Evolutionary conservation across 1,139 yeast genomes (phyloP), one percentile per base, ranked within the genome.

Genomic region (Taphrina deformans): DNA sequence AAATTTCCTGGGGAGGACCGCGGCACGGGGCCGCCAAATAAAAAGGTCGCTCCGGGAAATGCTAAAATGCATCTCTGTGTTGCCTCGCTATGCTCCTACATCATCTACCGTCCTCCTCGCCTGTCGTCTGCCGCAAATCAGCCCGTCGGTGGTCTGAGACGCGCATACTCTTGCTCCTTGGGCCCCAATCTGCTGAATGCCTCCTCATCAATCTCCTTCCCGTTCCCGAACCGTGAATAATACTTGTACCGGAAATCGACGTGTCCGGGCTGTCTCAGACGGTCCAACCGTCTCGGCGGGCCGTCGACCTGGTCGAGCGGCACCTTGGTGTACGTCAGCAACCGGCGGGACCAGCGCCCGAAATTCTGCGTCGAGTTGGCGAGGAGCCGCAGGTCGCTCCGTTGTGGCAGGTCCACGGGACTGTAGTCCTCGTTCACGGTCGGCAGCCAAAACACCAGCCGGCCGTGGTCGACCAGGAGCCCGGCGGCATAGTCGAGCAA

Each of bases 381-480:
- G 53, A 87, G 76, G 69, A 91, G 78, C 23, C 26, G 21, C 40
- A 59, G 21, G 21, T 48, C 55, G 51, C 27, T 59, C 50, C 56
- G 55, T 24, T 27, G 63, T 1, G 98, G 98, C 46, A 92, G 85
- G 66, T 83, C 80, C 40, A 88, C 84, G 67, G 86, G 85, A 14
- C 79, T 75, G 70, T 85, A 86, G 69, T 89, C 96, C 70, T 89
- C 96, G 73, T 91, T 91, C 1, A 97, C 96, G 0, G 96, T 88
- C 0, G 99, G 99, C 96, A 93, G 89, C 99, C 99, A 93, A 74
- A 91, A 92, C 26, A 96, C 89, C 44, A 93, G 79, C 68, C 98
- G 78, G 0, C 97, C 97, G 10, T 83, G 83, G 1, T 85, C 78
- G 0, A 88, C 89, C 66, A 93, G 79, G 71, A 93, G 82, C 9